A percentile compares a stretch with the other conserved stretches of the same genome.
Evolutionary conservation across 306 rosid species (phyloP).

Genomic region (Vicia sativa): DNA sequence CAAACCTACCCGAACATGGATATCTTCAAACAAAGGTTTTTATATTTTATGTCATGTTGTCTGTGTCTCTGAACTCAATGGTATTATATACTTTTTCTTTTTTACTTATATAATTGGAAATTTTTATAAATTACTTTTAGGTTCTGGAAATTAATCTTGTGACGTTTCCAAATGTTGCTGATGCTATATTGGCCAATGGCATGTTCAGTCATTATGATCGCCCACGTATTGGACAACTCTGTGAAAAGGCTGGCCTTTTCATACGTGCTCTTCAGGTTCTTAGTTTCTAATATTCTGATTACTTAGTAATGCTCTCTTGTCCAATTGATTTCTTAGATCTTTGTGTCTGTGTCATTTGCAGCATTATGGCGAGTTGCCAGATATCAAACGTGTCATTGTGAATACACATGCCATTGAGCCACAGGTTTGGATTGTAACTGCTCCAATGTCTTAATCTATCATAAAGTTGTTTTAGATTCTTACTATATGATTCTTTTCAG

Average conservation of each 20-base stretch:
- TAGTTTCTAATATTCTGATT: constrained; percentile 29
- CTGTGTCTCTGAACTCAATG: constrained; percentile 2
- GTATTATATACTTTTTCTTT: neutral
- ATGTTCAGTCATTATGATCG: constrained; percentile 97
- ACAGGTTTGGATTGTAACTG: constrained; percentile 60
- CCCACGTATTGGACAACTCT: constrained; percentile 90
- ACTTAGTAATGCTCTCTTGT: constrained; percentile 11
- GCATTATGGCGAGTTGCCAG: constrained; percentile 87
- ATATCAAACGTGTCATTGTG: constrained; percentile 81
- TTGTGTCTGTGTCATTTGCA: constrained; percentile 47
- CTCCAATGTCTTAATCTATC: constrained; percentile 21
- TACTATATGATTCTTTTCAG: constrained; percentile 50
- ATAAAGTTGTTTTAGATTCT: constrained; percentile 19
- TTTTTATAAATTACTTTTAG: constrained; percentile 48
- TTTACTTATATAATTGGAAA: neutral
- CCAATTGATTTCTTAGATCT: constrained; percentile 16
- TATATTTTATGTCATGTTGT: neutral
- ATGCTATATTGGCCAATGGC: constrained; percentile 96
- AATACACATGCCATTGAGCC: constrained; percentile 98
- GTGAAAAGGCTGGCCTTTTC: constrained; percentile 93
- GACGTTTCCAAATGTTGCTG: constrained; percentile 96
- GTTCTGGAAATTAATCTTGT: constrained; percentile 96
- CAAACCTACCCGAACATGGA: constrained; percentile 87
- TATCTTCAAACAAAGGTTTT: constrained; percentile 86
- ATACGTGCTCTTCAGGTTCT: constrained; percentile 88